phyloP scores from a whole-genome alignment of 2,329 filamentous ascomycete genomes.

The Cordyceps javanica region DNA sequence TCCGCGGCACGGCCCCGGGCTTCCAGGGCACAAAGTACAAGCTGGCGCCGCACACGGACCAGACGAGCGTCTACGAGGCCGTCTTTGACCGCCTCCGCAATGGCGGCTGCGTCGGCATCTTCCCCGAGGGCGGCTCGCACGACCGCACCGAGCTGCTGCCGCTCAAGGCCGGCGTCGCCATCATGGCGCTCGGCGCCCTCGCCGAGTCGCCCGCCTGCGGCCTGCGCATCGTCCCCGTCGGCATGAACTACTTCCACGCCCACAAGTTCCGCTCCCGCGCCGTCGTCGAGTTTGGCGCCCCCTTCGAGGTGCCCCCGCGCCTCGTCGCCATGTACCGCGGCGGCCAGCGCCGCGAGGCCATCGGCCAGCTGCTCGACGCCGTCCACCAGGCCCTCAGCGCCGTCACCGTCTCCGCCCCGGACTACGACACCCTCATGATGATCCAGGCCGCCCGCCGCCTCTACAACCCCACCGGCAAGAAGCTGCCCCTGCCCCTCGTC shows the following conservation, averaged over 20 bases:
- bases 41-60: conserved; percentile 86
- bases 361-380: conserved; percentile 76
- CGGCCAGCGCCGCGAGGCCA: conserved; percentile 79
- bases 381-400: conserved; percentile 79
- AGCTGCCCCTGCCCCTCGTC: conserved; percentile 83
- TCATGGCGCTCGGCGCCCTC: conserved; percentile 91
- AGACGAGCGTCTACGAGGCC: conserved; percentile 87
- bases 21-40: conserved; percentile 80
- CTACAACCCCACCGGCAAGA: conserved; percentile 92
- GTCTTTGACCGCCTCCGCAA: conserved; percentile 78
- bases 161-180: conserved; percentile 91
- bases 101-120: conserved; percentile 91
- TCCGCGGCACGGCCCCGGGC: conserved; percentile 49
- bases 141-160: conserved; percentile 88
- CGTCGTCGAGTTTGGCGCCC: conserved; percentile 89
- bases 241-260: conserved; percentile 99
- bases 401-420: conserved; percentile 85
- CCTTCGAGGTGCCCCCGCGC: conserved; percentile 76
- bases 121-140: conserved; percentile 93
- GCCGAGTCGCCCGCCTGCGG: conserved; percentile 81
- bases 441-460: conserved; percentile 90
- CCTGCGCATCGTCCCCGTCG: conserved; percentile 89
- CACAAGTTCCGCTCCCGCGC: conserved; percentile 97
- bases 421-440: conserved; percentile 94
- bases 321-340: conserved; percentile 79